phyloP scores from a whole-genome alignment of 192 early-diverging fungal genomes.

The Coemansia sp. region DNA sequence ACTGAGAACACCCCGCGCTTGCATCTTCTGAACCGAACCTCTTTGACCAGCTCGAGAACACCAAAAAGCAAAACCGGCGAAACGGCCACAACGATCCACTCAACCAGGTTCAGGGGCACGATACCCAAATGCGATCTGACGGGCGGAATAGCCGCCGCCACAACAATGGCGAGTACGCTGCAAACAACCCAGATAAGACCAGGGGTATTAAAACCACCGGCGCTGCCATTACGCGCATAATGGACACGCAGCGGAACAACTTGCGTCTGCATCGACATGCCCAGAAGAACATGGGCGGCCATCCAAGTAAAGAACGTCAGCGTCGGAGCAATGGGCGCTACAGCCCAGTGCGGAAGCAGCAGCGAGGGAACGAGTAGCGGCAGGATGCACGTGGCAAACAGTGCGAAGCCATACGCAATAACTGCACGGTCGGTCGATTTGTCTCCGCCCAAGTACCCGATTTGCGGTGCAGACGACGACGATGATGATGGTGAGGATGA shows the following conservation, averaged over 20 bases:
- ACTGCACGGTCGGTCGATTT: slow-evolving; percentile 20
- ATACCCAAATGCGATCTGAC: slow-evolving; percentile 32
- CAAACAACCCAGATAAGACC: slow-evolving; percentile 20
- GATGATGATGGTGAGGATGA: background rate
- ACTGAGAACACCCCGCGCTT: background rate
- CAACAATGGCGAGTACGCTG: slow-evolving; percentile 16
- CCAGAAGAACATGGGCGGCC: slow-evolving; percentile 34
- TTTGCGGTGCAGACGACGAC: background rate
- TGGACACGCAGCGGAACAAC: slow-evolving; percentile 32
- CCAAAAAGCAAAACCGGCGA: slow-evolving; percentile 35
- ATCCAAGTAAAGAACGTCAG: slow-evolving; percentile 47
- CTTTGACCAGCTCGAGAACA: slow-evolving; percentile 35
- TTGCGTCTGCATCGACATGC: slow-evolving; percentile 33
- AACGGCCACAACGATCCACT: slow-evolving; percentile 31
- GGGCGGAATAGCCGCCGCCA: slow-evolving; percentile 17
- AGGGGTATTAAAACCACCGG: slow-evolving; percentile 2
- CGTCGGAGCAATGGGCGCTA: slow-evolving; percentile 38
- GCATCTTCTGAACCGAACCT: slow-evolving; percentile 1
- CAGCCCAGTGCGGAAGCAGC: slow-evolving; percentile 41
- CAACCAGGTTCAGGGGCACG: slow-evolving; percentile 32
- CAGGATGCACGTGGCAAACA: slow-evolving; percentile 32
- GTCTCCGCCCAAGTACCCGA: slow-evolving; percentile 20
- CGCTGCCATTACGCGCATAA: slow-evolving; percentile 4
- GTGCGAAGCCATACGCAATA: slow-evolving; percentile 7
- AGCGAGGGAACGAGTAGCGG: slow-evolving; percentile 33